Base-by-base conservation (phyloP, 2,329 filamentous ascomycete species). In the Diaporthe ampelina region DNA sequence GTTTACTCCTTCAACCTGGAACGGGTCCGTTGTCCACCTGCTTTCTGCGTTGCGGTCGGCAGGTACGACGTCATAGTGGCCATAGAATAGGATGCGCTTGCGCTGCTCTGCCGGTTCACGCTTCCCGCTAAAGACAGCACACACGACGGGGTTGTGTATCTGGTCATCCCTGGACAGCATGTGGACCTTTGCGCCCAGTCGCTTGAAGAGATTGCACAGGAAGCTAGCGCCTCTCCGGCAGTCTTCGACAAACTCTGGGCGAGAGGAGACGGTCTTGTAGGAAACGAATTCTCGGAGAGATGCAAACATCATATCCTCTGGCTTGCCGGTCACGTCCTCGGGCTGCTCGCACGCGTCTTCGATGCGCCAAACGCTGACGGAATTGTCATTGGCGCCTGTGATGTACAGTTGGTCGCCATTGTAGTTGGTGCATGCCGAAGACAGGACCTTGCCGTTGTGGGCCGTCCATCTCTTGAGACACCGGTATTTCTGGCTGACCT, bases 31-130 rank as follows among this genome's bases (percentile, higher is more conserved):
- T 52, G 91, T 89, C 97, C 97, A 99, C 78, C 94, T 96, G 50
- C 91, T 75, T 24, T 69, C 90, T 73, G 93, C 91, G 76, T 94
- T 94, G 50, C 93, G 92, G 77, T 98, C 95, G 0, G 97, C 97
- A 0, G 95, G 91, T 4, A 99, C 97, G 3, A 99, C 95, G 81
- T 99, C 97, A 85, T 99, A 99, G 82, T 99, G 97, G 0, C 97
- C 97, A 80, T 99, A 99, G 82, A 99, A 99, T 0, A 99, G 86
- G 11, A 98, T 94, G 40, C 94, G 95, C 84, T 97, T 98, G 24
- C 94, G 90, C 35, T 90, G 87, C 35, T 90, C 88, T 0, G 90
- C 85, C 0, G 91, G 90, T 15, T 91, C 88, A 75, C 89, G 91
- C 82, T 92, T 97, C 5, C 93, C 95, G 58, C 91, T 90, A 81